Base-by-base conservation (phyloP, 805 yeast species). In the Hanseniaspora thailandica region DNA sequence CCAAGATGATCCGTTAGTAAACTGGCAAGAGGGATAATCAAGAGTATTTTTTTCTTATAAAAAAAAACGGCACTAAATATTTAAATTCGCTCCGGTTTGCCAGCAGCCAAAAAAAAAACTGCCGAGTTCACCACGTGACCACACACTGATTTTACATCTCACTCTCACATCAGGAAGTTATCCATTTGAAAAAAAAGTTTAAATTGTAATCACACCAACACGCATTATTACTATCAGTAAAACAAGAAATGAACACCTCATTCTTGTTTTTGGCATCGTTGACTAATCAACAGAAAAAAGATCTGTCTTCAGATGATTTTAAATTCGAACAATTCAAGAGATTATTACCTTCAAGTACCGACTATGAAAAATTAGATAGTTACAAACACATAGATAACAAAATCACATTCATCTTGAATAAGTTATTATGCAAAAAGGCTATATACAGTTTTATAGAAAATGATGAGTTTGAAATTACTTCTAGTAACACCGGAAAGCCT, bases 401-500 rank as follows among this genome's bases (percentile, higher is more conserved):
- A 74, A 70, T 57, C 67, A 65, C 50, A 48, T 55, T 4, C 53
- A 57, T 1, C 73, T 70, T 36, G 66, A 69, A 45, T 57, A 60
- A 12, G 68, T 70, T 41, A 69, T 73, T 2, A 62, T 83, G 25
- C 64, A 75, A 3, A 73, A 73, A 44, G 64, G 66, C n/a, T 57
- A 82, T 4, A 65, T 82, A 41, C 70, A 77, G 23, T 64, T 70
- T 44, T 67, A 76, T 1, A 66, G 78, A 2, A 26, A 17, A 36
- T 25, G n/a, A 23, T 1, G 23, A 33, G 10, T 13, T 20, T 10
- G 38, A 57, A 33, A 66, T 75, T 44, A 54, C 55, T 0, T 61
- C 58, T 33, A 73, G 71, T 35, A 54, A 62, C 33, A 73, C 60
- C 58, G 90, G 93, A 0, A 84, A 84, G 58, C 89, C 93, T 0